Evolutionary conservation across 2,329 filamentous ascomycete genomes (phyloP).

Genomic region (Aspergillus sp.): DNA sequence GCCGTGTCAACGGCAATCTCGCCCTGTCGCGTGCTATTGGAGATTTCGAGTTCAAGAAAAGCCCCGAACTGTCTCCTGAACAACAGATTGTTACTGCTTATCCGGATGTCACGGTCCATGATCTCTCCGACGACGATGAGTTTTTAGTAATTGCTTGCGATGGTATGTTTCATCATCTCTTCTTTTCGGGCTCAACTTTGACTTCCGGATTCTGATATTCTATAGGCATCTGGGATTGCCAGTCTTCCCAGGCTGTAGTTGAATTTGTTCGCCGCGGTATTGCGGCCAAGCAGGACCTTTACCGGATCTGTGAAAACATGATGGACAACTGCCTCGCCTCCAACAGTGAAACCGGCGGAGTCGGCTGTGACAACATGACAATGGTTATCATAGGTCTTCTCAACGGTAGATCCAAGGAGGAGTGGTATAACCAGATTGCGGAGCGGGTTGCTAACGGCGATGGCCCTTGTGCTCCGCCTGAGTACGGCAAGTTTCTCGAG

Average conservation of each 20-base stretch:
- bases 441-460: conserved; percentile 94
- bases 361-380: conserved; percentile 99
- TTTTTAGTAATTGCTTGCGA: conserved; percentile 93
- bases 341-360: conserved; percentile 95
- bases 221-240: conserved; percentile 97
- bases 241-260: conserved; percentile 94
- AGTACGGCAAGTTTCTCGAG: conserved; percentile 86
- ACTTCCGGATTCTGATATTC: background rate
- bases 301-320: conserved; percentile 98
- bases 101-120: conserved; percentile 89
- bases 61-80: conserved; percentile 92
- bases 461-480: conserved; percentile 95
- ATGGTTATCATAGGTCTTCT: conserved; percentile 90
- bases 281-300: conserved; percentile 90
- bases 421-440: conserved; percentile 97
- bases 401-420: conserved; percentile 87
- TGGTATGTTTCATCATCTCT: conserved; percentile 56
- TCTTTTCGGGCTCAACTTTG: too few relatives aligned
- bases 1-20: conserved; percentile 96
- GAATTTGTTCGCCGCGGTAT: conserved; percentile 97
- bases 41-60: conserved; percentile 99
- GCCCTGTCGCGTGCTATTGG: conserved; percentile 95
- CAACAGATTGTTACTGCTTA: conserved; percentile 98
- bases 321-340: conserved; percentile 99
- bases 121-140: conserved; percentile 89